These are phyloP conservation scores for Colletotrichum cuscutae DNA, from an alignment of 2,329 filamentous ascomycete species.

Conservation along the genomic window DNA sequence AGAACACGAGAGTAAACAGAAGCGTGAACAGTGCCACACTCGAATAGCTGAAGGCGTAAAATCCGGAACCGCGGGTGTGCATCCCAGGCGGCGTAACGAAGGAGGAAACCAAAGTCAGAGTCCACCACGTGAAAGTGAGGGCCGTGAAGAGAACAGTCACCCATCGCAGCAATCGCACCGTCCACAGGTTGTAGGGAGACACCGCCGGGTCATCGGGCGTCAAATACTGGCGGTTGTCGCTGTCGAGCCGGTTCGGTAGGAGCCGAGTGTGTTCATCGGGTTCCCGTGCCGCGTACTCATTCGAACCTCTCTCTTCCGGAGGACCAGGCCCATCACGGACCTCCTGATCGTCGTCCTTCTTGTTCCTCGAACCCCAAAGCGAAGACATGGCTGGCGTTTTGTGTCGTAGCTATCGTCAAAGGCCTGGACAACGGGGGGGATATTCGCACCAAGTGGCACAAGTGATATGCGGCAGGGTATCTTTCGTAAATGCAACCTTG, in stretches of 20 bases:
- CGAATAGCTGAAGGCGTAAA: slow-evolving; percentile 87
- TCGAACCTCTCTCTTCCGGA: slow-evolving; percentile 18
- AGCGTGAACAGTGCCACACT: slow-evolving; percentile 82
- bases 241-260: slow-evolving; percentile 74
- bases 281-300: slow-evolving; percentile 29
- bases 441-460: background rate
- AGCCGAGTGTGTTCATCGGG: slow-evolving; percentile 71
- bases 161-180: slow-evolving; percentile 82
- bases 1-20: slow-evolving; percentile 84
- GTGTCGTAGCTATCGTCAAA: background rate
- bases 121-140: slow-evolving; percentile 91
- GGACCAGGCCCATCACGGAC: slow-evolving; percentile 42
- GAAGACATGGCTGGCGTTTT: slow-evolving; percentile 17
- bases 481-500: background rate
- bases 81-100: slow-evolving; percentile 92
- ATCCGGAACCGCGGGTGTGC: slow-evolving; percentile 88
- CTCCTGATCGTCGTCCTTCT: slow-evolving; percentile 38
- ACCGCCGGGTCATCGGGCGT: slow-evolving; percentile 62
- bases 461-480: background rate
- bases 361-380: slow-evolving; percentile 29
- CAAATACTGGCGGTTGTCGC: slow-evolving; percentile 44
- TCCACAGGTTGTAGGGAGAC: slow-evolving; percentile 95
- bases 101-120: slow-evolving; percentile 84
- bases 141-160: slow-evolving; percentile 80
- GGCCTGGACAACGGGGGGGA: no score